Conservation (phyloP, 2,329 filamentous ascomycete genomes). For the Rugonectria rugulosa region DNA sequence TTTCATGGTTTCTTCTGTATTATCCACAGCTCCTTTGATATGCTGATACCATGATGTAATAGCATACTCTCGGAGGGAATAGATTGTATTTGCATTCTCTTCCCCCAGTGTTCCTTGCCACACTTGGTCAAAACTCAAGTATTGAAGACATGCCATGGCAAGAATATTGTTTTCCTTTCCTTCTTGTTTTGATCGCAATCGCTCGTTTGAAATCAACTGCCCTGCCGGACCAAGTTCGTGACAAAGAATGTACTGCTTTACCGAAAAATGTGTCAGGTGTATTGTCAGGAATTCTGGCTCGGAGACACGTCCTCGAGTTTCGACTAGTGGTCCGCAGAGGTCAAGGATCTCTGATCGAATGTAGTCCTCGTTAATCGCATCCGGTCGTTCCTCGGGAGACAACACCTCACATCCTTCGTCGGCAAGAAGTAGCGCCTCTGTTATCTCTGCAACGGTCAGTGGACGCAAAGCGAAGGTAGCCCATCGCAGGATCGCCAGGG, state of each 20-base stretch:
- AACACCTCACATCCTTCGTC: conserved; percentile 29
- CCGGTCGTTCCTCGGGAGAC: conserved; percentile 33
- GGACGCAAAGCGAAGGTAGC: conserved; percentile 38
- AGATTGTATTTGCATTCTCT: background rate
- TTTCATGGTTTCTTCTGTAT: background rate
- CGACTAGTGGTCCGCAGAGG: conserved; percentile 41
- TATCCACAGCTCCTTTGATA: background rate
- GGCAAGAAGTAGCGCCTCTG: conserved; percentile 37
- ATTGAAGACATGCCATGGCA: background rate
- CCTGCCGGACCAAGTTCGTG: conserved; percentile 6
- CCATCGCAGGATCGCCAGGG: conserved; percentile 42
- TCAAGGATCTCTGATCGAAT: conserved; percentile 39
- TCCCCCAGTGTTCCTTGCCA: background rate
- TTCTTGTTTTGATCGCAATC: background rate
- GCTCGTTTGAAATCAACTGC: background rate
- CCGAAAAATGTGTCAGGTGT: conserved; percentile 29
- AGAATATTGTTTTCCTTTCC: background rate
- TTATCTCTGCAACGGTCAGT: conserved; percentile 38
- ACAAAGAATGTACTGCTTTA: conserved; percentile 30
- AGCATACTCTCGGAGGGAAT: background rate
- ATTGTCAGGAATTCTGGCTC: conserved; percentile 13
- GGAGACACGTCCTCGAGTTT: conserved; percentile 22
- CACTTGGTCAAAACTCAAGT: background rate
- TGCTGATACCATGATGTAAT: background rate
- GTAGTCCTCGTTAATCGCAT: conserved; percentile 41